Percentiles rank a stretch among this genome's conserved stretches.
Conservation (phyloP, 495 filamentous ascomycete genomes). For the Symbiotaphrina buchneri region DNA sequence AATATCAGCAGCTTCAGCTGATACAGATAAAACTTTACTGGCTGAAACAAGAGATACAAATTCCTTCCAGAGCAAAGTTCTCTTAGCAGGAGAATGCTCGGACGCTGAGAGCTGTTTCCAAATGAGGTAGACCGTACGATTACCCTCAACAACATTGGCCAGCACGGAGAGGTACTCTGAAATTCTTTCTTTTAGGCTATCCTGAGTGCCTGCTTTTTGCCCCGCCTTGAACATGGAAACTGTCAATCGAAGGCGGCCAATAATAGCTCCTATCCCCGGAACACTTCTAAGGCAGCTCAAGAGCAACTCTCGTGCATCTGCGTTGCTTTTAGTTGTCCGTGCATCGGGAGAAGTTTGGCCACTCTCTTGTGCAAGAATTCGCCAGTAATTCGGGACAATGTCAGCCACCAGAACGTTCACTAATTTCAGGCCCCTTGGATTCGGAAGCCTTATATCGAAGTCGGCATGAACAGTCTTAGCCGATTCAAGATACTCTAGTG, state of each 20-base stretch:
- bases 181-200: too few species aligned
- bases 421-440: conserved; percentile 43
- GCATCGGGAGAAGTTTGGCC: too few species aligned
- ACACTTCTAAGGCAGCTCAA: conserved; percentile 48
- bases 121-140: too few species aligned
- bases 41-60: conserved; percentile 38
- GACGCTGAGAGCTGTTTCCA: too few species aligned
- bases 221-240: conserved; percentile 16
- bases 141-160: too few species aligned
- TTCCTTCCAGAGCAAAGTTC: conserved; percentile 40
- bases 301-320: conserved; percentile 20
- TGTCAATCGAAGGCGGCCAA: conserved; percentile 33
- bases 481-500: conserved; percentile 28
- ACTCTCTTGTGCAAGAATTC: too few species aligned
- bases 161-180: too few species aligned
- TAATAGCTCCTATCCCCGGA: conserved; percentile 45
- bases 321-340: too few species aligned
- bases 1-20: conserved; percentile 52
- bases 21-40: conserved; percentile 45
- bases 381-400: conserved; percentile 62
- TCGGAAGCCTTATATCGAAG: conserved; percentile 39
- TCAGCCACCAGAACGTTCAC: conserved; percentile 42
- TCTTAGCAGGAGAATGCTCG: conserved; percentile 15
- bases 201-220: conserved; percentile 13
- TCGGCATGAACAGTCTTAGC: conserved; percentile 10